Conservation (phyloP, 1,284 basidiomycete species). For the Cronartium ribicola region DNA sequence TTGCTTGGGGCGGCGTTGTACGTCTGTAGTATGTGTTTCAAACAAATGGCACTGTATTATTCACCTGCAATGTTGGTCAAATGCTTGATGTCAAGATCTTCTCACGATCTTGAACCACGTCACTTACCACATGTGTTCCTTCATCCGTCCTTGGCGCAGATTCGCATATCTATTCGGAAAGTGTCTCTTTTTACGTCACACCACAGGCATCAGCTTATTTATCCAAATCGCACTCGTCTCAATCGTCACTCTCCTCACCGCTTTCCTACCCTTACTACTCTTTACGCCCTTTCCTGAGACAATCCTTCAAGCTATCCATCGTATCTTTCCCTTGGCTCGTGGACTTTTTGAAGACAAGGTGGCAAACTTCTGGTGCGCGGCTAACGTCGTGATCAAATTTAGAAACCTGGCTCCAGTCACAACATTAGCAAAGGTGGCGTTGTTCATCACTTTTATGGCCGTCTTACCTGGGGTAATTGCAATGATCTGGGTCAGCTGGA, state of each 20-base stretch:
- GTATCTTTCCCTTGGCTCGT: conserved; percentile 83
- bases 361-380: conserved; percentile 87
- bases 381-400: conserved; percentile 84
- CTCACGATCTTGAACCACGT: background rate
- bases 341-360: conserved; percentile 96
- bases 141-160: background rate
- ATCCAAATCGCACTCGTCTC: conserved; percentile 60
- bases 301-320: conserved; percentile 63
- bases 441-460: conserved; percentile 50
- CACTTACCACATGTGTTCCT: background rate
- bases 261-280: conserved; percentile 73
- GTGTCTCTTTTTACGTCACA: conserved; percentile 66
- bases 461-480: conserved; percentile 49
- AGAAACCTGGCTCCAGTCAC: conserved; percentile 51
- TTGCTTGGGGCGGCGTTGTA: conserved; percentile 73
- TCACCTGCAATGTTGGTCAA: conserved; percentile 66
- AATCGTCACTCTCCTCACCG: conserved; percentile 60
- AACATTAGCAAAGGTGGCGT: conserved; percentile 51
- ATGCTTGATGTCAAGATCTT: background rate
- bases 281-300: conserved; percentile 56
- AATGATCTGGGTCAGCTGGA: conserved; percentile 47
- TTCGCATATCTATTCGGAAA: conserved; percentile 77
- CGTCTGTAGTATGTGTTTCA: conserved; percentile 77
- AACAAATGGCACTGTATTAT: conserved; percentile 93
- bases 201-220: conserved; percentile 64